These are phyloP conservation scores for Alternaria triticimaculans DNA, from an alignment of 2,329 filamentous ascomycete species.

Conservation along the genomic window DNA sequence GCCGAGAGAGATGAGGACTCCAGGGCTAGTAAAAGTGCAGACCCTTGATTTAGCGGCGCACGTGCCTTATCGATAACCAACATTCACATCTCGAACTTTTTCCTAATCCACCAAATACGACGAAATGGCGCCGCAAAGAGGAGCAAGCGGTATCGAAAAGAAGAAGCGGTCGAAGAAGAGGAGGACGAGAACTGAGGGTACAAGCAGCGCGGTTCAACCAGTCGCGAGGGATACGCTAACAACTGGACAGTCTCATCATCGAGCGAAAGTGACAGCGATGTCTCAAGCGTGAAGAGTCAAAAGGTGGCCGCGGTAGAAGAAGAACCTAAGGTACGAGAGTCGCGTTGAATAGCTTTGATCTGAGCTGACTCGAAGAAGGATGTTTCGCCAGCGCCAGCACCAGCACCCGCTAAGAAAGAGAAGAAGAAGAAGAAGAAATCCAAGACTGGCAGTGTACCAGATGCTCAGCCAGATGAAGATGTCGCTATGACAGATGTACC, in stretches of 20 bases:
- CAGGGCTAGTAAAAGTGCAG: slow-evolving; percentile 1
- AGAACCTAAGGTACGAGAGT: neutral
- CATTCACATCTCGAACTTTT: slow-evolving; percentile 33
- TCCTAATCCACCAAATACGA: slow-evolving; percentile 3
- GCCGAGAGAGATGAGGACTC: neutral
- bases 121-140: slow-evolving; percentile 33
- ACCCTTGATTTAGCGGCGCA: slow-evolving; percentile 10
- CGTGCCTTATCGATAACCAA: slow-evolving; percentile 27
- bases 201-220: neutral
- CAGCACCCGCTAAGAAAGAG: slow-evolving; percentile 17
- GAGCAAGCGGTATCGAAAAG: slow-evolving; percentile 25
- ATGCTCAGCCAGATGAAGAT: slow-evolving; percentile 19
- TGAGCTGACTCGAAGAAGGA: slow-evolving; percentile 1
- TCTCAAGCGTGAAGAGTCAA: slow-evolving; percentile 18
- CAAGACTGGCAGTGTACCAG: slow-evolving; percentile 2
- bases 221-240: slow-evolving; percentile 12
- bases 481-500: slow-evolving; percentile 26
- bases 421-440: slow-evolving; percentile 18
- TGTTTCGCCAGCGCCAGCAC: slow-evolving; percentile 5
- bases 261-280: slow-evolving; percentile 42
- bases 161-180: slow-evolving; percentile 39
- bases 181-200: slow-evolving; percentile 41
- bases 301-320: slow-evolving; percentile 7
- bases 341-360: neutral
- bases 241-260: slow-evolving; percentile 35